Evolutionary conservation across 768 basidiomycete species (phyloP), one percentile per base, ranked within the genome.

Genomic region (Suillus alpinus): DNA sequence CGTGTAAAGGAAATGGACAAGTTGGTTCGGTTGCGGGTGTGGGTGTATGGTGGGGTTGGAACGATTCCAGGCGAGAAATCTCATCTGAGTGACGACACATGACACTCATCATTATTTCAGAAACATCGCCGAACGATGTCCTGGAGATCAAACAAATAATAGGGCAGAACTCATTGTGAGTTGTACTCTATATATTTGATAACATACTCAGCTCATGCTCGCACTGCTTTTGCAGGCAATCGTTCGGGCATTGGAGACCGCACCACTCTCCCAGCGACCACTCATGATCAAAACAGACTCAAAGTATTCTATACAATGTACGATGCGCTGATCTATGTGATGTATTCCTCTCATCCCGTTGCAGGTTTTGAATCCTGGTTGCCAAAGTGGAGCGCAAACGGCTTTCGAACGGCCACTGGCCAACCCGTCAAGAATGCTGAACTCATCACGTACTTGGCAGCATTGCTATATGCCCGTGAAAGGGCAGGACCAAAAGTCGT

Each of bases 281-380:
- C 75, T 98, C 2, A 67, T 91, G 53, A 91, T 97, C 67, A 89
- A 88, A 66, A 88, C 92, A 0, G 95, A 98, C 73, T 97, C 95
- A 0, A 75, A 84, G 49, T 97, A 97, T 67, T 86, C 86, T 1
- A 93, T 94, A 4, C 75, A 84, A 53, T 94, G 95, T 95, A 62
- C 58, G 76, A 69, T 13, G 0, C 20, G 26, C 26, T 60, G 59
- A 32, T 56, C 59, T 31, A 53, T 53, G 46, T 43, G 20, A 20
- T 47, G 13, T 14, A 53, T n/a, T 23, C 41, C 34, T 40, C 59
- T 50, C 13, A n/a, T 40, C 37, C n/a, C 49, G 6, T 47, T 49
- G 14, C 67, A 94, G 93, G 90, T 67, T 80, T 94, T 68, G 71
- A 78, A 0, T 68, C 74, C 14, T 96, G 91, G 90, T 75, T 93